These are phyloP conservation scores for Vachellia collinsii DNA, from an alignment of 306 rosid genomes.

Conservation along the genomic window DNA sequence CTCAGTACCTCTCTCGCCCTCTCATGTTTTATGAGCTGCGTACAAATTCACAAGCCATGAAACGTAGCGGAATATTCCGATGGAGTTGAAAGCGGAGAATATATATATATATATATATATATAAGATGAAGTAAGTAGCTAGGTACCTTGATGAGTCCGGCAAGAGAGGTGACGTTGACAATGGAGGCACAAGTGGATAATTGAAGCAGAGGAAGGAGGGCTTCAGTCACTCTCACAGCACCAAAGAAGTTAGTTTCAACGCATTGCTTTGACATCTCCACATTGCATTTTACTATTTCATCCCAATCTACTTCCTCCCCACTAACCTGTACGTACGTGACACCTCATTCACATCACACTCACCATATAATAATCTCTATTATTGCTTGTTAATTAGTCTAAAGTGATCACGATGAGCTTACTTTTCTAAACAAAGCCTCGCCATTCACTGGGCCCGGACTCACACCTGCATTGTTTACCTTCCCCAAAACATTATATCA, in stretches of 20 bases:
- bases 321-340: background rate
- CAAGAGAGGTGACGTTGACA: background rate
- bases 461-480: conserved; percentile 14
- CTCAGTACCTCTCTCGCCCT: background rate
- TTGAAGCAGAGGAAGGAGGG: background rate
- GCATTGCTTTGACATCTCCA: background rate
- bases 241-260: conserved; percentile 6
- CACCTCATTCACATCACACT: too few relatives aligned
- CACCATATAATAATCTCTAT: too few relatives aligned
- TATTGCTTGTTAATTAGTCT: too few relatives aligned
- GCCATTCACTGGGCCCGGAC: background rate
- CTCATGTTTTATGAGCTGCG: background rate
- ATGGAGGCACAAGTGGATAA: background rate
- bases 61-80: background rate
- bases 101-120: too few relatives aligned
- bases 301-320: background rate
- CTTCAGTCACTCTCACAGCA: background rate
- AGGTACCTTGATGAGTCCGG: background rate
- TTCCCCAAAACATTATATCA: background rate
- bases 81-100: too few relatives aligned
- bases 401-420: background rate
- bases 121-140: background rate
- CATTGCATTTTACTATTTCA: background rate
- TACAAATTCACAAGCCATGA: background rate
- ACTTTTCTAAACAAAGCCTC: conserved; percentile 5